Evolutionary conservation across 2,329 filamentous ascomycete species (phyloP).

Genomic region (Sclerotinia nivalis): DNA sequence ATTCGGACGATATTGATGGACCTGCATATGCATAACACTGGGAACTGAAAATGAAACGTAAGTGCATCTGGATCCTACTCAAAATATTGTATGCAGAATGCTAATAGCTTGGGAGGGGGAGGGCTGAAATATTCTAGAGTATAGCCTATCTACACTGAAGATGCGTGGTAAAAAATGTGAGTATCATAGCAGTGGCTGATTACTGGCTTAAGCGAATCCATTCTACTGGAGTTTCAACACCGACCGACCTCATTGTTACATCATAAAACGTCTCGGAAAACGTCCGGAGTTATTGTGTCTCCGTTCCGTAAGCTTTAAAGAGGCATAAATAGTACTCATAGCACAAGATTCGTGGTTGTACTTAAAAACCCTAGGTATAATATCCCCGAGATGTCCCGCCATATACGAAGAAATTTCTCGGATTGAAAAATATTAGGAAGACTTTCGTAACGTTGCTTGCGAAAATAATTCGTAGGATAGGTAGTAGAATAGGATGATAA

Average conservation of each 20-base stretch:
- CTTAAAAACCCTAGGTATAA: too few relatives aligned
- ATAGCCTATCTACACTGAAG: constrained; percentile 4
- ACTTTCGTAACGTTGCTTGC: constrained; percentile 15
- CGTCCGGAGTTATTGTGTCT: neutral
- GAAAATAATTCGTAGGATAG: constrained; percentile 3
- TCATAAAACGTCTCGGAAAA: neutral
- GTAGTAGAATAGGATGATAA: constrained; percentile 3
- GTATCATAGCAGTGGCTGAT: constrained; percentile 1
- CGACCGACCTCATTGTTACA: constrained; percentile 3
- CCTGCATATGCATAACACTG: constrained; percentile 11
- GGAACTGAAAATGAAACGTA: constrained; percentile 15
- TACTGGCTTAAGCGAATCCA: constrained; percentile 14
- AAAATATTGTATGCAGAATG: neutral
- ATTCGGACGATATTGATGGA: constrained; percentile 10
- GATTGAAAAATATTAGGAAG: neutral
- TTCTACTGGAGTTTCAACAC: constrained; percentile 9
- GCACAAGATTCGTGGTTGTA: too few relatives aligned
- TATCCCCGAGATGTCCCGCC: neutral
- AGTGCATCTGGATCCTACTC: constrained; percentile 12
- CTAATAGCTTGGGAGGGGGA: neutral
- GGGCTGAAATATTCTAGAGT: neutral
- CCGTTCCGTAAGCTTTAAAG: constrained; percentile 12
- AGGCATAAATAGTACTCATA: constrained; percentile 9
- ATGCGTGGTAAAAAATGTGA: neutral
- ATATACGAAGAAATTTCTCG: neutral